phyloP scores from a whole-genome alignment of 2,329 filamentous ascomycete genomes.

The Colletotrichum spaethianum region DNA sequence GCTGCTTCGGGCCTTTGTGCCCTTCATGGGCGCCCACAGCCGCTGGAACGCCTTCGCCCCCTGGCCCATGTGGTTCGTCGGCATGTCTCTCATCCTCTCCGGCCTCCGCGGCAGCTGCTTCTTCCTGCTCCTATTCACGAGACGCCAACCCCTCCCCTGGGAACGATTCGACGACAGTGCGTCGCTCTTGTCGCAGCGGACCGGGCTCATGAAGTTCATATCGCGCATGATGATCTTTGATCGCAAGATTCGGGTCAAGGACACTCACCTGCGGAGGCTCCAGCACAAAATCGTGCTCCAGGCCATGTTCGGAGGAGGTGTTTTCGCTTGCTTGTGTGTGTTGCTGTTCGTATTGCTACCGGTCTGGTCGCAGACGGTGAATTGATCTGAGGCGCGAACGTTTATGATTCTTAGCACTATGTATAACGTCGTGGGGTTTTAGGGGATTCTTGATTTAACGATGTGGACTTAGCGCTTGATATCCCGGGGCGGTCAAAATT shows the following conservation, averaged over 20 bases:
- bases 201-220: conserved; percentile 49
- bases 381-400: neutral
- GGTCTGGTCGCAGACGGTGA: conserved; percentile 55
- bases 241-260: conserved; percentile 61
- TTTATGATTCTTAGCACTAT: neutral
- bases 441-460: neutral
- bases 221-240: conserved; percentile 63
- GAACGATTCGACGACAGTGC: conserved; percentile 60
- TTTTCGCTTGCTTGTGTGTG: conserved; percentile 54
- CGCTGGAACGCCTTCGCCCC: conserved; percentile 58
- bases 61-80: conserved; percentile 63
- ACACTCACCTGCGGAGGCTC: conserved; percentile 56
- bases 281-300: conserved; percentile 62
- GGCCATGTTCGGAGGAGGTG: conserved; percentile 54
- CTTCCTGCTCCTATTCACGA: conserved; percentile 61
- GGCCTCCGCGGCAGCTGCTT: conserved; percentile 63
- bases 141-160: conserved; percentile 62
- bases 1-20: conserved; percentile 56
- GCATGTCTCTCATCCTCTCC: conserved; percentile 58
- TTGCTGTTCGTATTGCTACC: conserved; percentile 60
- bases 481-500: neutral
- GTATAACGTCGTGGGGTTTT: neutral
- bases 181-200: conserved; percentile 44
- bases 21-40: conserved; percentile 54
- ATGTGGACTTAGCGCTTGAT: conserved; percentile 4